Conservation (phyloP, 495 filamentous ascomycete species). For the Glarea lozoyensis region DNA sequence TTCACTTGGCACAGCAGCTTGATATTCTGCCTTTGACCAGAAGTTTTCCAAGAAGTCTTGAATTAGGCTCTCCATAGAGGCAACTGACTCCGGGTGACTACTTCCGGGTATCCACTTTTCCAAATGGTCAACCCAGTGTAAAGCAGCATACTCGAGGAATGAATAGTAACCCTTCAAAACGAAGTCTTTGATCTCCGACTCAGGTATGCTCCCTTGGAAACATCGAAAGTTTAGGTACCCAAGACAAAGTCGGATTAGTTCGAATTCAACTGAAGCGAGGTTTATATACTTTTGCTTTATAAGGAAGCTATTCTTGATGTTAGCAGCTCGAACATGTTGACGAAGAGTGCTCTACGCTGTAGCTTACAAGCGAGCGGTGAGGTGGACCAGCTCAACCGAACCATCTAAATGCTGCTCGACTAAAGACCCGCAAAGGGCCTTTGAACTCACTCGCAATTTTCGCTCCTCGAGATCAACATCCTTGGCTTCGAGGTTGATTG, state of each 20-base stretch:
- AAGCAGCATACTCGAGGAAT: slow-evolving; percentile 31
- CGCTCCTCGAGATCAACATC: slow-evolving; percentile 21
- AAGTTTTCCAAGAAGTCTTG: slow-evolving; percentile 20
- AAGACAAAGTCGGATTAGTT: slow-evolving; percentile 25
- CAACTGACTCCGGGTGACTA: neutral
- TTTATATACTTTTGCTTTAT: slow-evolving; percentile 16
- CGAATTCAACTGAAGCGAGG: slow-evolving; percentile 18
- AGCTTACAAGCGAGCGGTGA: slow-evolving; percentile 32
- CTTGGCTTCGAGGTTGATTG: slow-evolving; percentile 20
- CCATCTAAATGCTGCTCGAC: slow-evolving; percentile 27
- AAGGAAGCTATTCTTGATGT: slow-evolving; percentile 3
- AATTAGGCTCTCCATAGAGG: slow-evolving; percentile 3
- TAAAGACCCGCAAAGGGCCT: slow-evolving; percentile 36
- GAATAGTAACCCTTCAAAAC: slow-evolving; percentile 21
- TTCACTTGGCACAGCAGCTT: neutral
- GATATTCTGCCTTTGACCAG: neutral
- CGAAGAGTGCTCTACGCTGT: neutral
- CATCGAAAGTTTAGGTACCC: slow-evolving; percentile 24
- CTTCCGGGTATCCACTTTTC: slow-evolving; percentile 1
- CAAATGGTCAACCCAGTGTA: slow-evolving; percentile 32
- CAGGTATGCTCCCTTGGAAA: slow-evolving; percentile 16
- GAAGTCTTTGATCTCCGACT: slow-evolving; percentile 11
- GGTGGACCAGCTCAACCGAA: slow-evolving; percentile 32
- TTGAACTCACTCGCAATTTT: slow-evolving; percentile 23
- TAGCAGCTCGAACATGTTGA: neutral